Evolutionary conservation across 2,329 filamentous ascomycete species (phyloP), one percentile per base, ranked within the genome.

Genomic region (Fusarium sp.): DNA sequence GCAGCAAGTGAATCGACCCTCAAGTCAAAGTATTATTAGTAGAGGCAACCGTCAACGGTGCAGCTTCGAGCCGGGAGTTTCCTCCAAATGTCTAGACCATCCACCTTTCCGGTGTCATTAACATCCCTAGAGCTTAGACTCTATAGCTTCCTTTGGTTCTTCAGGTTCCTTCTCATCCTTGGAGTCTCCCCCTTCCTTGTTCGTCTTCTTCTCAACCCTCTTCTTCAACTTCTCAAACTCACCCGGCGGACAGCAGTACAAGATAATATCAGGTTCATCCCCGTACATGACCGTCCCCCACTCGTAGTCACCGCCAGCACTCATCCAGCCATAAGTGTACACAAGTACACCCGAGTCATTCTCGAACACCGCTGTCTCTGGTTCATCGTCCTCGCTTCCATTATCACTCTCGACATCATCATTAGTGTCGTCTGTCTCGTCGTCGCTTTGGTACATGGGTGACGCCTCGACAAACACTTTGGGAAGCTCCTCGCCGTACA

Each of bases 401-500:
- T 17, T 37, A 1, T 17, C 25, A 9, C 27, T 56, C 52, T 35
- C 33, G 12, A 6, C 22, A 6, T 25, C 54, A 6, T 63, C 58
- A 25, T 37, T 32, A 12, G 57, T 30, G 6, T 40, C 57, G 15
- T 11, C 37, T 32, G 17, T 17, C 17, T 52, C 47, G 17, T 52
- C 30, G 6, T 54, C 50, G 4, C 17, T 6, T 15, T 15, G 17
- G 11, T 11, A 15, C 37, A 40, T 15, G 15, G 25, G 57, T 2
- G 17, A 12, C 37, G 4, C 6, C n/a, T 60, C 57, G 9, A 60
- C 11, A 60, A 60, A 60, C 57, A 71, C 43, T n/a, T 58, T 62
- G 4, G 69, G 66, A 32, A 58, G 20, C 12, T 15, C 8, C 10
- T 60, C 58, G 11, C 69, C 59, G 40, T 71, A 69, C 63, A 71